These are phyloP conservation scores for Termitomyces titanicus DNA, from an alignment of 768 basidiomycete species.

Conservation along the genomic window DNA sequence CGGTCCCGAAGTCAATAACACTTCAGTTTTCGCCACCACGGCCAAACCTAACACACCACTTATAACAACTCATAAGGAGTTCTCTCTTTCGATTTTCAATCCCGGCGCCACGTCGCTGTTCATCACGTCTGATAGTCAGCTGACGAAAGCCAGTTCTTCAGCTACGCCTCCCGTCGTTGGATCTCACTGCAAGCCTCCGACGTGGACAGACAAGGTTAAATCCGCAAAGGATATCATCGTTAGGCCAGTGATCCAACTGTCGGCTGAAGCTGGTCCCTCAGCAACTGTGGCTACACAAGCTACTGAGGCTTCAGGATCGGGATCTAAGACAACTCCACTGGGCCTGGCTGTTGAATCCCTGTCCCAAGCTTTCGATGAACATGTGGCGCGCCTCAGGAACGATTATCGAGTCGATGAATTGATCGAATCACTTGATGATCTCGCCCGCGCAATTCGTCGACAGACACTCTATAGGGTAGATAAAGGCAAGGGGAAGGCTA, in stretches of 20 bases:
- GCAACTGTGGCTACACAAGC: conserved; percentile 23
- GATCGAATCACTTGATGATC: conserved; percentile 54
- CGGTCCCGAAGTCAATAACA: conserved; percentile 35
- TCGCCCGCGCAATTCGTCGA: conserved; percentile 45
- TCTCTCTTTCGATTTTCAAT: conserved; percentile 48
- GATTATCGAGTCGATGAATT: conserved; percentile 49
- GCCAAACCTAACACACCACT: conserved; percentile 27
- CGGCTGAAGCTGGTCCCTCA: conserved; percentile 26
- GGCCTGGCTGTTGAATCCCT: conserved; percentile 43
- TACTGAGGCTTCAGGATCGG: conserved; percentile 10
- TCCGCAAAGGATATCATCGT: conserved; percentile 33
- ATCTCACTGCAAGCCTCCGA: conserved; percentile 12
- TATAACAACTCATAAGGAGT: conserved; percentile 42
- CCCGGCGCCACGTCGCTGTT: conserved; percentile 44
- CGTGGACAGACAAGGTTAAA: conserved; percentile 24
- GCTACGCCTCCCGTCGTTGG: conserved; percentile 1
- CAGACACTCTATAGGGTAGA: conserved; percentile 45
- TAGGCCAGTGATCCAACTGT: conserved; percentile 26
- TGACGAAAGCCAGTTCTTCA: conserved; percentile 13
- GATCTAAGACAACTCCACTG: conserved; percentile 26
- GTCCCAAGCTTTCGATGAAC: conserved; percentile 43
- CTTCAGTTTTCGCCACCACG: conserved; percentile 27
- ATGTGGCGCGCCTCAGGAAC: conserved; percentile 39
- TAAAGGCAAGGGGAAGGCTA: conserved; percentile 46
- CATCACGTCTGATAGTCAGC: conserved; percentile 21